phyloP scores from a whole-genome alignment of 768 basidiomycete genomes.

The Hygrocybe coccinea region DNA sequence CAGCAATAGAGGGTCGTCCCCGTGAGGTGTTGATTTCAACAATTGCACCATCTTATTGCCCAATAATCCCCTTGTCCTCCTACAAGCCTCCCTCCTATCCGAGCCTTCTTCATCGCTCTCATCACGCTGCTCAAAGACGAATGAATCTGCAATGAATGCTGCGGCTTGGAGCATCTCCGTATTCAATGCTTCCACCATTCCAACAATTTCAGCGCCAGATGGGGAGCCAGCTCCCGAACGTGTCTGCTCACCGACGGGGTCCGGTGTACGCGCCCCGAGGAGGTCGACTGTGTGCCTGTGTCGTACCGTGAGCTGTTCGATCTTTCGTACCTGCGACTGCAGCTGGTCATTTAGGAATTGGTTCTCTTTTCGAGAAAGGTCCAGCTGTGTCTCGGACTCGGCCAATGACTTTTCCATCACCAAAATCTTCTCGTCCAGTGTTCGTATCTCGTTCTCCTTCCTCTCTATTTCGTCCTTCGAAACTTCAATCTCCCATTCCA shows the following conservation, averaged over 20 bases:
- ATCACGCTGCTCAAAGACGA: conserved; percentile 23
- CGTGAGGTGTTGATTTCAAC: neutral
- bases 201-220: conserved; percentile 42
- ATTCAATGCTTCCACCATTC: conserved; percentile 43
- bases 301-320: neutral
- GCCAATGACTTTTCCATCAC: neutral
- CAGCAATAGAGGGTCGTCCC: conserved; percentile 32
- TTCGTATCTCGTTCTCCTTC: neutral
- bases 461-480: neutral
- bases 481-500: neutral
- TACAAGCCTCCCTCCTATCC: neutral
- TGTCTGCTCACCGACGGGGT: conserved; percentile 42
- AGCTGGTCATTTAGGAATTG: neutral
- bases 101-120: conserved; percentile 11
- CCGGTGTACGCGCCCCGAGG: conserved; percentile 34
- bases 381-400: neutral
- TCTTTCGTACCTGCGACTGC: neutral
- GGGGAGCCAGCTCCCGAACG: conserved; percentile 39
- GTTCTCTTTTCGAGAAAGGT: neutral
- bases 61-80: neutral
- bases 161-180: conserved; percentile 46
- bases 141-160: conserved; percentile 42
- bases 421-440: neutral
- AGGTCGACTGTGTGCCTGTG: conserved; percentile 5
- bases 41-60: conserved; percentile 6